These are phyloP conservation scores for Globomyces sp. DNA, from an alignment of 371 early-diverging fungal genomes.

Conservation along the genomic window DNA sequence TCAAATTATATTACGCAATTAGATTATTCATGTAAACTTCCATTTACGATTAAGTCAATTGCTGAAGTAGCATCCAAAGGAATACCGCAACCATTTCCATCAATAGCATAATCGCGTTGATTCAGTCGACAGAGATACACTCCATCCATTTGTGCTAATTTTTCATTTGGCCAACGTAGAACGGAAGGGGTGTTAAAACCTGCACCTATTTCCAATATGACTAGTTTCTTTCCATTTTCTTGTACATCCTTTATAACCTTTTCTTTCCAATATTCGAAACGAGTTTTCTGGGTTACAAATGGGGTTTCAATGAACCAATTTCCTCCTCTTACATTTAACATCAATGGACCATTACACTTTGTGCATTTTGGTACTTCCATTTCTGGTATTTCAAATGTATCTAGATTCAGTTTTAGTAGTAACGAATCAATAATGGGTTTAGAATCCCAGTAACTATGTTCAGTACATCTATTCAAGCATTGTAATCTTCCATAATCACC, in stretches of 20 bases:
- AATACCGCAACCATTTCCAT: slow-evolving; percentile 9
- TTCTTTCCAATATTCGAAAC: slow-evolving; percentile 10
- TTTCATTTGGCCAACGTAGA: slow-evolving; percentile 23
- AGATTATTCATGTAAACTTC: too few relatives aligned
- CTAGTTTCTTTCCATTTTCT: slow-evolving; percentile 22
- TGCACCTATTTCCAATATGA: slow-evolving; percentile 26
- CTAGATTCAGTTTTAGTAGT: slow-evolving; percentile 12
- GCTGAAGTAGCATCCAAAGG: slow-evolving; percentile 14
- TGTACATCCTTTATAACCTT: slow-evolving; percentile 3
- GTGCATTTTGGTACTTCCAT: slow-evolving; percentile 17
- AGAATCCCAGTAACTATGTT: slow-evolving; percentile 12
- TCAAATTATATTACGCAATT: too few relatives aligned
- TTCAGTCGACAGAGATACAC: slow-evolving; percentile 24
- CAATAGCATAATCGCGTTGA: slow-evolving; percentile 3
- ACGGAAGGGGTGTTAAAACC: slow-evolving; percentile 31
- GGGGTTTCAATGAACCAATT: slow-evolving; percentile 23
- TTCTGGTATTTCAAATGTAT: slow-evolving; percentile 19
- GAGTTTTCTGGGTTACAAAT: not conserved
- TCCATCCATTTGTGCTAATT: slow-evolving; percentile 18
- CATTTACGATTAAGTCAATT: not conserved
- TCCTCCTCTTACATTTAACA: slow-evolving; percentile 27
- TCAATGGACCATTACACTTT: slow-evolving; percentile 17
- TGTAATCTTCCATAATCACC: slow-evolving; percentile 23
- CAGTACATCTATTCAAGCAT: slow-evolving; percentile 19
- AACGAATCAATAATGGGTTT: slow-evolving; percentile 8